Evolutionary conservation across 345 rosid species (phyloP), one percentile per base, ranked within the genome.

Genomic region (Eucalyptus cloeziana): DNA sequence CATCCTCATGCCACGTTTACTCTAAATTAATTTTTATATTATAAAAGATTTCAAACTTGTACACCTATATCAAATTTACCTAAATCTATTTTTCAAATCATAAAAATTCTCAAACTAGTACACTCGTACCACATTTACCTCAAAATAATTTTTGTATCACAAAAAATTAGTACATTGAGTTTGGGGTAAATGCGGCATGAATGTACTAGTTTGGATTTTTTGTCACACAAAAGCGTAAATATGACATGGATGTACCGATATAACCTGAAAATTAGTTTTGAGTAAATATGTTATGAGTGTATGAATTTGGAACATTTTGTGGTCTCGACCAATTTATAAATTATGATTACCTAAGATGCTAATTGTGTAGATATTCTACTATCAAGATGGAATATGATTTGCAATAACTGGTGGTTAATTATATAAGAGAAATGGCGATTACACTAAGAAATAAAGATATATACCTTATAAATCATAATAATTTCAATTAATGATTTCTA

Each of bases 41-140:
- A 3, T 33, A 33, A 67, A 16, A 31, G 5, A 31, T 67, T 17
- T 69, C 4, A 33, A 33, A 33, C 5, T 17, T 0, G 1, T 17
- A 69, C 0, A 16, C 13, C 4, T 3, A 1, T 69, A 10, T 10
- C 44, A 17, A 21, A 33, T 69, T 69, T 17, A 69, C 22, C 4
- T 16, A 8, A 17, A 33, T 10, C 7, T 31, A 31, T 19, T 52
- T 52, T 52, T 52, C 3, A 24, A 7, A 19, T 52, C 24, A 52
- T 52, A 52, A 52, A 52, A 8, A 7, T 7, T 52, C 8, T 52
- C 56, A 52, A 19, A 69, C 7, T 19, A 21, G 43, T 33, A 69
- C 7, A 9, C 44, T 17, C 0, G 7, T 33, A 69, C 13, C 12
- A 12, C 31, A 9, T 33, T 69, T 17, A 9, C 14, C 10, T 33